phyloP scores from a whole-genome alignment of 805 yeast genomes.

The Wickerhamomyces chaumierensis region DNA sequence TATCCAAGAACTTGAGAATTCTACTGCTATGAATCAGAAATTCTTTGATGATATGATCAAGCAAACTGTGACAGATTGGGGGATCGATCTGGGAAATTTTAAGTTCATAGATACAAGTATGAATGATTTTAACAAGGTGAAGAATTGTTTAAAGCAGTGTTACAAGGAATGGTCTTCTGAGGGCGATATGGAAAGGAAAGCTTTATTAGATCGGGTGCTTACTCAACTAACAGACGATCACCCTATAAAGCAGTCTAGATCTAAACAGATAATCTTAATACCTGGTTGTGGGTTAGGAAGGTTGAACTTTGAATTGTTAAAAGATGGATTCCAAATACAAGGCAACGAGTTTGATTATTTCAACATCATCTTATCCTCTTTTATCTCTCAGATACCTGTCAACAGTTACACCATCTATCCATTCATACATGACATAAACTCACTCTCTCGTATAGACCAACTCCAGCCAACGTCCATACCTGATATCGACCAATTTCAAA shows the following conservation, averaged over 20 bases:
- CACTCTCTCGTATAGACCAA: constrained; percentile 33
- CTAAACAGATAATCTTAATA: constrained; percentile 32
- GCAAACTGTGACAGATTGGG: constrained; percentile 39
- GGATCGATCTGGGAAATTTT: constrained; percentile 16
- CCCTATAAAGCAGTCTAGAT: constrained; percentile 28
- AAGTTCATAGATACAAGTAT: constrained; percentile 9
- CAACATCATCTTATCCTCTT: constrained; percentile 48
- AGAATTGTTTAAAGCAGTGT: constrained; percentile 44
- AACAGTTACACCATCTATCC: constrained; percentile 42
- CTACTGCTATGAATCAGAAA: constrained; percentile 32
- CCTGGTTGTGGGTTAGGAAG: constrained; percentile 63
- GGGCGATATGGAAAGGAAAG: constrained; percentile 34
- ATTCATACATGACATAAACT: constrained; percentile 39
- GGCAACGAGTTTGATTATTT: constrained; percentile 61
- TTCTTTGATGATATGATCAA: constrained; percentile 33
- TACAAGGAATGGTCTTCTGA: constrained; percentile 51
- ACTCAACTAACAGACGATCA: constrained; percentile 19
- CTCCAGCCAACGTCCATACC: constrained; percentile 41
- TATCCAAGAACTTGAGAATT: constrained; percentile 26
- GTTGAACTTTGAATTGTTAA: constrained; percentile 42
- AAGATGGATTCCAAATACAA: constrained; percentile 46
- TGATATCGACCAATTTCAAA: constrained; percentile 33
- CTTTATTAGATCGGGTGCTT: constrained; percentile 28
- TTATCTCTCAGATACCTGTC: too few relatives aligned
- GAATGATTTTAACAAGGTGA: constrained; percentile 47